Evolutionary conservation across 305 asterid species (phyloP).

Genomic region (Petunia hybrid): DNA sequence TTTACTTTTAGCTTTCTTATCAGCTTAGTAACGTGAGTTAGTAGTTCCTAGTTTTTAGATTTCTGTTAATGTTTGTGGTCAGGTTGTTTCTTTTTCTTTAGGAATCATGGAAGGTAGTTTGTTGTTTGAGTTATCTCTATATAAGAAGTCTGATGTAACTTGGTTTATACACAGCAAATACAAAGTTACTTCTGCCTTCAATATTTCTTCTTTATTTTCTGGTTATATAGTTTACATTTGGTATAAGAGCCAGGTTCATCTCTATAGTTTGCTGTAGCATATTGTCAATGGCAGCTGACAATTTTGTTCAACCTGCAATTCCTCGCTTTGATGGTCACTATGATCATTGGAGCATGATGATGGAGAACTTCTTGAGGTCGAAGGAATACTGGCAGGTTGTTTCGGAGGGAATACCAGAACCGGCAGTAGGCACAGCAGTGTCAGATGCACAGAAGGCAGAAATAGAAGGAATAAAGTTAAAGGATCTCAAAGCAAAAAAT

Average conservation of each 20-base stretch:
- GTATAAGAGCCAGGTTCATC: neutral
- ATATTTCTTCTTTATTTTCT: too few species aligned
- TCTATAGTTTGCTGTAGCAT: neutral
- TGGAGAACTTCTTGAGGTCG: conserved; percentile 24
- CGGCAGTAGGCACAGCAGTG: neutral
- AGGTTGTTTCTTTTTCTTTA: neutral
- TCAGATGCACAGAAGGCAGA: neutral
- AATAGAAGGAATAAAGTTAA: neutral
- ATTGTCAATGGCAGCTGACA: neutral
- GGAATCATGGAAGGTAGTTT: neutral
- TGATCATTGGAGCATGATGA: conserved; percentile 33
- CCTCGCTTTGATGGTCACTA: conserved; percentile 32
- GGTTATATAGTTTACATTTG: neutral
- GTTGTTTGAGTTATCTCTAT: neutral
- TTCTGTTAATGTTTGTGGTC: neutral
- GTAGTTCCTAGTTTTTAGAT: neutral
- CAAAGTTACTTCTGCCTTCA: neutral
- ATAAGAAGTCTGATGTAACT: neutral
- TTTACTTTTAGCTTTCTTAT: too few species aligned
- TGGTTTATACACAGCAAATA: neutral
- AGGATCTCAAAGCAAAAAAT: conserved; percentile 37
- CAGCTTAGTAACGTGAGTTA: too few species aligned
- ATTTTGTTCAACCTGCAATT: conserved; percentile 22
- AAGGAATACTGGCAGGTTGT: neutral
- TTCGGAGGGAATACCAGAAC: neutral